Evolutionary conservation across 2,329 filamentous ascomycete genomes (phyloP).

Genomic region (Sporothrix mexicana): DNA sequence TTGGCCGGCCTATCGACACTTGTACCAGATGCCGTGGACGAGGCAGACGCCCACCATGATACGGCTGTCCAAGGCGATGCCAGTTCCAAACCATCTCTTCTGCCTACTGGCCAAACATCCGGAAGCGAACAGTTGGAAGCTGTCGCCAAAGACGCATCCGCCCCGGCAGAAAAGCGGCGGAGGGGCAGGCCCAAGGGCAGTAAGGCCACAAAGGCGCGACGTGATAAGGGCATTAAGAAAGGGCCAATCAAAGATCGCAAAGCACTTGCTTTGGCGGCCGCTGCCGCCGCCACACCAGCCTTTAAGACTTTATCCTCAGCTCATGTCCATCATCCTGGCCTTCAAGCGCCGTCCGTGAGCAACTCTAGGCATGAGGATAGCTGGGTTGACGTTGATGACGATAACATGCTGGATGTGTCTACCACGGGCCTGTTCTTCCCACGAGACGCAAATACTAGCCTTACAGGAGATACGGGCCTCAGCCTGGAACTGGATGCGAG

Average conservation of each 20-base stretch:
- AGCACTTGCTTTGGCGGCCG: slow-evolving; percentile 1
- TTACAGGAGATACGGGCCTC: background rate
- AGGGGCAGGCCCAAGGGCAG: slow-evolving; percentile 64
- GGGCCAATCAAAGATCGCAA: slow-evolving; percentile 43
- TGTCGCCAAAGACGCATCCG: background rate
- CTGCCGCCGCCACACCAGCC: slow-evolving; percentile 20
- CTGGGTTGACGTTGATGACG: slow-evolving; percentile 55
- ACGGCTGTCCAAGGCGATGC: background rate
- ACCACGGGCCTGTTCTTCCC: slow-evolving; percentile 36
- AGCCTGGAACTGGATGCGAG: background rate
- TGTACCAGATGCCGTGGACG: background rate
- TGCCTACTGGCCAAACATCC: background rate
- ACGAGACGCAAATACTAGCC: slow-evolving; percentile 8
- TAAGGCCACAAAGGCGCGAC: slow-evolving; percentile 54
- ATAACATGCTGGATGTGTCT: slow-evolving; percentile 43
- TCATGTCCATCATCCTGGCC: background rate
- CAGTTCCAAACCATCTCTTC: background rate
- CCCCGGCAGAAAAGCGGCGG: slow-evolving; percentile 48
- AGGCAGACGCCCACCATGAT: background rate
- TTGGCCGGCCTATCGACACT: slow-evolving; percentile 13
- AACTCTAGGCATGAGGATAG: slow-evolving; percentile 46
- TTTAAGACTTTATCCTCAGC: background rate
- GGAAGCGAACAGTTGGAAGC: slow-evolving; percentile 4
- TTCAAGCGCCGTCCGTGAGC: background rate
- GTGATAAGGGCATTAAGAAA: slow-evolving; percentile 60